A percentile compares a stretch with the other conserved stretches of the same genome.
Evolutionary conservation across 2,329 filamentous ascomycete species (phyloP).

Genomic region (Thyridium curvatum): DNA sequence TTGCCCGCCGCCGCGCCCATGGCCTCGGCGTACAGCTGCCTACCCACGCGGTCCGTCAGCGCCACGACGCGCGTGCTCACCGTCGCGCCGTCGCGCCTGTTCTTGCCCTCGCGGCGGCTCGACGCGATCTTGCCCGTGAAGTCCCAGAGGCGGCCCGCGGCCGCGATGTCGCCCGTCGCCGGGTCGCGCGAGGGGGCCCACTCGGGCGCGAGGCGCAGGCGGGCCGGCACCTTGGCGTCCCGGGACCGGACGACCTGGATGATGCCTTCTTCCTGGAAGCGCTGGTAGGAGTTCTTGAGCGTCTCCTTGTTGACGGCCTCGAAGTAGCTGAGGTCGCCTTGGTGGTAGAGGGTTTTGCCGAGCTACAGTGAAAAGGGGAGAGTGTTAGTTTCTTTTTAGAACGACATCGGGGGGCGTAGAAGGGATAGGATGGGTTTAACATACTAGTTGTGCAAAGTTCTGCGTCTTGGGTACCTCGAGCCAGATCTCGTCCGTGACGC

Average conservation of each 20-base stretch:
- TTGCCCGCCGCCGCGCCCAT: slow-evolving; percentile 29
- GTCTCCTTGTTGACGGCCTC: slow-evolving; percentile 98
- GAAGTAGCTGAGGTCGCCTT: slow-evolving; percentile 94
- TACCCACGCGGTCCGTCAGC: slow-evolving; percentile 69
- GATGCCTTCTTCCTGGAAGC: slow-evolving; percentile 88
- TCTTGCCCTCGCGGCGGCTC: slow-evolving; percentile 86
- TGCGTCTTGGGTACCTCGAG: slow-evolving; percentile 73
- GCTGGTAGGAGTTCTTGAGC: slow-evolving; percentile 83
- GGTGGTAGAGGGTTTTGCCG: slow-evolving; percentile 94
- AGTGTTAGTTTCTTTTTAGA: slow-evolving; percentile 9
- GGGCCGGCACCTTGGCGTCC: slow-evolving; percentile 53
- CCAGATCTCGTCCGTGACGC: slow-evolving; percentile 62
- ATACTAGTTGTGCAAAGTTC: slow-evolving; percentile 71
- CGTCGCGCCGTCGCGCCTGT: slow-evolving; percentile 85
- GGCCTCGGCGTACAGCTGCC: slow-evolving; percentile 58
- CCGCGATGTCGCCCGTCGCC: slow-evolving; percentile 52
- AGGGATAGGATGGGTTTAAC: slow-evolving; percentile 19
- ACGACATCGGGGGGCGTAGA: too few species aligned
- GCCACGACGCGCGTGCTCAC: slow-evolving; percentile 75
- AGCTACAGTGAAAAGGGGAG: slow-evolving; percentile 52
- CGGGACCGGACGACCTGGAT: slow-evolving; percentile 66
- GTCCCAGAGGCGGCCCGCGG: slow-evolving; percentile 78
- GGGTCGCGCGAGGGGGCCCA: slow-evolving; percentile 68
- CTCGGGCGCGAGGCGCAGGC: slow-evolving; percentile 63
- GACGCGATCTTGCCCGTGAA: slow-evolving; percentile 85